Percentiles rank a stretch among this genome's conserved stretches.
phyloP scores from a whole-genome alignment of 768 basidiomycete species.

The Aureoboletus auriporus region DNA sequence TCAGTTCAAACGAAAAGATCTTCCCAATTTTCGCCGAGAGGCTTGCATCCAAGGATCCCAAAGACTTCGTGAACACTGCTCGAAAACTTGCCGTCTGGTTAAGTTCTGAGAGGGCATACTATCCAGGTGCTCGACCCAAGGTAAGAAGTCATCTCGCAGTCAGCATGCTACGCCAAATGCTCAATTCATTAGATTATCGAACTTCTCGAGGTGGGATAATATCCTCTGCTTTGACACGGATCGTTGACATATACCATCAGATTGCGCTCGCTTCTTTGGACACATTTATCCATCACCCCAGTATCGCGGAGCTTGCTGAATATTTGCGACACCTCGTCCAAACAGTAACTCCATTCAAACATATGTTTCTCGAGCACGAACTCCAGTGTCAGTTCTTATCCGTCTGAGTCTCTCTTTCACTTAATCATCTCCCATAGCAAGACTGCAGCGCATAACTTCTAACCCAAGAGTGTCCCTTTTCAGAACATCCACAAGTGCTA shows the following conservation, averaged over 20 bases:
- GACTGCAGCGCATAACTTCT: constrained; percentile 14
- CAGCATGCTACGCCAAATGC: background rate
- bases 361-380: constrained; percentile 18
- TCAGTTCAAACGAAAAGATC: constrained; percentile 32
- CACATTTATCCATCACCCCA: constrained; percentile 4
- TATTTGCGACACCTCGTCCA: constrained; percentile 17
- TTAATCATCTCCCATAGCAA: constrained; percentile 11
- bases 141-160: constrained; percentile 27
- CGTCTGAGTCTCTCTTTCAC: background rate
- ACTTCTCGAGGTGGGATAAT: constrained; percentile 41
- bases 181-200: constrained; percentile 42
- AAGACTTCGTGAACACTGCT: constrained; percentile 19
- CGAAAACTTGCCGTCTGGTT: constrained; percentile 45
- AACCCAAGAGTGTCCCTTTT: constrained; percentile 6
- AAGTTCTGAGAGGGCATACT: constrained; percentile 48
- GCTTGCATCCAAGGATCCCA: constrained; percentile 27
- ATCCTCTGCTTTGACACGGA: background rate
- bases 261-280: constrained; percentile 19
- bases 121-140: constrained; percentile 44
- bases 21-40: constrained; percentile 34
- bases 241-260: constrained; percentile 4
- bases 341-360: constrained; percentile 17
- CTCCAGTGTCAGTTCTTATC: constrained; percentile 18
- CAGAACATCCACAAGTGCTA: background rate
- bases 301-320: constrained; percentile 3